phyloP scores from a whole-genome alignment of 1,284 basidiomycete species.

The Boletus smithii region DNA sequence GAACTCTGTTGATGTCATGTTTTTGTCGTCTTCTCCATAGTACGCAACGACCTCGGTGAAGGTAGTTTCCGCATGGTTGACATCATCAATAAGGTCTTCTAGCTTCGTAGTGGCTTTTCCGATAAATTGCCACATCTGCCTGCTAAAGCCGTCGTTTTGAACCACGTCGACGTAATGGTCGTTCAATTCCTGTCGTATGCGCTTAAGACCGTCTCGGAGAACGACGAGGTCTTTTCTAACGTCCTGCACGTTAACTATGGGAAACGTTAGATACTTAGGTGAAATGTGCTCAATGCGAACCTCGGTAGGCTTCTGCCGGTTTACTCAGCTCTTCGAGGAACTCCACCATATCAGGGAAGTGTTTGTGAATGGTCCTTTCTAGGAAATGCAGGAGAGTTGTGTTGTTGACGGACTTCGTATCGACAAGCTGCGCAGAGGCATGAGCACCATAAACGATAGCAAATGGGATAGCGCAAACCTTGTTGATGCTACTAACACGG shows the following conservation, averaged over 20 bases:
- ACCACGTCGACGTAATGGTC: slow-evolving; percentile 75
- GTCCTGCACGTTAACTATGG: slow-evolving; percentile 72
- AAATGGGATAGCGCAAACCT: slow-evolving; percentile 44
- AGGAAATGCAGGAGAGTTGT: slow-evolving; percentile 94
- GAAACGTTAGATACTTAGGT: slow-evolving; percentile 3
- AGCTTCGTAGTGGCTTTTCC: slow-evolving; percentile 71
- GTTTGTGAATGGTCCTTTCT: slow-evolving; percentile 83
- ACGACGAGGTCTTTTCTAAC: slow-evolving; percentile 69
- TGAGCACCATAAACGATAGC: slow-evolving; percentile 1
- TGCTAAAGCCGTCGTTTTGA: slow-evolving; percentile 73
- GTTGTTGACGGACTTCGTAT: slow-evolving; percentile 94
- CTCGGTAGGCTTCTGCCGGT: slow-evolving; percentile 91
- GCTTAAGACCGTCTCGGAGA: slow-evolving; percentile 75
- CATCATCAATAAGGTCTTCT: slow-evolving; percentile 80
- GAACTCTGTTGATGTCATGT: slow-evolving; percentile 80
- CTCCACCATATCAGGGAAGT: slow-evolving; percentile 84
- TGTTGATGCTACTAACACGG: slow-evolving; percentile 96
- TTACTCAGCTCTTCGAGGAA: slow-evolving; percentile 89
- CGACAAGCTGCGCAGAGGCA: slow-evolving; percentile 69
- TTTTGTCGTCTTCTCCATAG: slow-evolving; percentile 90
- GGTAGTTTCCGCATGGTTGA: slow-evolving; percentile 76
- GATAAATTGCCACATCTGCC: slow-evolving; percentile 87
- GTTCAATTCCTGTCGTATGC: slow-evolving; percentile 74
- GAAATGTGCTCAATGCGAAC: slow-evolving; percentile 40
- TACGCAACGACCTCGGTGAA: slow-evolving; percentile 83